Evolutionary conservation across 202 grass and related monocot species (phyloP).

Genomic region (Panicum virgatum): DNA sequence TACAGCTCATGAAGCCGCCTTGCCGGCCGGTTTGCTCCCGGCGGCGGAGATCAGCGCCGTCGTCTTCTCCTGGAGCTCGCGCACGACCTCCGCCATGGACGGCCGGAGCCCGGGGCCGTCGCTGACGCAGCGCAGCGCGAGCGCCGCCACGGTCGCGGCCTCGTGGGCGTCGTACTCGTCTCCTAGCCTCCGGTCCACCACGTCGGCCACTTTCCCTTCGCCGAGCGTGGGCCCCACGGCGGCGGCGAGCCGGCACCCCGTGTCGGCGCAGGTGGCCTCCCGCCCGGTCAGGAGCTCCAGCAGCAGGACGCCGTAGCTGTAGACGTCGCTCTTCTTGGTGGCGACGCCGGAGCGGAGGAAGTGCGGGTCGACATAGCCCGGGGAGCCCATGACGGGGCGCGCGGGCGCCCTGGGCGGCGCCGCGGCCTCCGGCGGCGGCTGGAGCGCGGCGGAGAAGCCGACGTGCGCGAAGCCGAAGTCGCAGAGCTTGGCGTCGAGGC

Average conservation of each 20-base stretch:
- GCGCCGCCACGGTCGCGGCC: conserved; percentile 46
- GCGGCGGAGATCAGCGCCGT: conserved; percentile 50
- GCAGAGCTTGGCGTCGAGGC: conserved; percentile 67
- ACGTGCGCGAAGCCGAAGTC: conserved; percentile 77
- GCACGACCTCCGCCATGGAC: conserved; percentile 73
- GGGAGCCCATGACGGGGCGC: conserved; percentile 62
- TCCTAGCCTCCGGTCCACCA: conserved; percentile 58
- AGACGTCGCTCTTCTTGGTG: conserved; percentile 83
- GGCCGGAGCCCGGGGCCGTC: conserved; percentile 60
- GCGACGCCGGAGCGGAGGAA: conserved; percentile 79
- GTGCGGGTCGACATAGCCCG: conserved; percentile 83
- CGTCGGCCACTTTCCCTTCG: conserved; percentile 10
- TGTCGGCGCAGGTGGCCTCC: conserved; percentile 55
- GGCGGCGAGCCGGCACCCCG: conserved; percentile 52
- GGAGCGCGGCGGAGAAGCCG: conserved; percentile 70
- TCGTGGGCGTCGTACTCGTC: conserved; percentile 50
- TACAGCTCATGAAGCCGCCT: conserved; percentile 27
- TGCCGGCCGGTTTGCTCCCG: conserved; percentile 44
- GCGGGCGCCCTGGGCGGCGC: conserved; percentile 15
- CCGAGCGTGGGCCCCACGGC: conserved; percentile 37
- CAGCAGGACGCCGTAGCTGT: conserved; percentile 77
- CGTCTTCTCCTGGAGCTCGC: conserved; percentile 57
- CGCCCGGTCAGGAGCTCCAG: conserved; percentile 55
- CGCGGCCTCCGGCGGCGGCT: conserved; percentile 8
- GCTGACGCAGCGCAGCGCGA: conserved; percentile 58